Percentiles rank a stretch among this genome's conserved stretches.
These are phyloP conservation scores for Conticribra weissflogii DNA, from an alignment of 108 stramenopile species.

Conservation along the genomic window DNA sequence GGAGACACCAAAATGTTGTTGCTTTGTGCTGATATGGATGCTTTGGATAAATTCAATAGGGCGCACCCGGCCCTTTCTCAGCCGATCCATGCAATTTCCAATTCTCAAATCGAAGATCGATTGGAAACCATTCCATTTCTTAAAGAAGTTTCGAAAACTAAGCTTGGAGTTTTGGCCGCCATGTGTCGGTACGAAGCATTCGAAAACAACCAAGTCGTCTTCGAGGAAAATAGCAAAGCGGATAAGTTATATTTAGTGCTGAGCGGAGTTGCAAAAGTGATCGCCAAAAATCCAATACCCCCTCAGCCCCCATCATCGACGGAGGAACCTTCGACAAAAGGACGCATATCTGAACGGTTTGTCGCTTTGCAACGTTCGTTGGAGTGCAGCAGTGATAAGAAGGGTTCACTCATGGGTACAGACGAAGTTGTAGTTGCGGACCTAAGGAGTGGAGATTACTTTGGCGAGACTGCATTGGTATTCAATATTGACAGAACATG, in stretches of 20 bases:
- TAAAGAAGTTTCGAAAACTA: slow-evolving; percentile 35
- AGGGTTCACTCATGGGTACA: slow-evolving; percentile 8
- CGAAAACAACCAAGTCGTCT: slow-evolving; percentile 38
- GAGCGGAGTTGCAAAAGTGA: slow-evolving; percentile 45
- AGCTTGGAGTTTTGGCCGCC: slow-evolving; percentile 51
- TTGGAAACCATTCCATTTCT: slow-evolving; percentile 51
- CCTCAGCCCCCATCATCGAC: neutral
- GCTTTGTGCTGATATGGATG: slow-evolving; percentile 31
- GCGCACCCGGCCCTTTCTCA: slow-evolving; percentile 36
- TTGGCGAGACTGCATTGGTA: slow-evolving; percentile 67
- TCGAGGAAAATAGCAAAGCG: slow-evolving; percentile 54
- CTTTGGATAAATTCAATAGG: slow-evolving; percentile 38
- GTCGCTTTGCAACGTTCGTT: slow-evolving; percentile 44
- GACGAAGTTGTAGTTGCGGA: slow-evolving; percentile 40
- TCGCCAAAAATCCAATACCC: slow-evolving; percentile 26
- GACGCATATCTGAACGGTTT: slow-evolving; percentile 15
- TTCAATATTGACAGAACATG: slow-evolving; percentile 62
- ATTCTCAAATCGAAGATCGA: slow-evolving; percentile 43
- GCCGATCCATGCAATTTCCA: slow-evolving; percentile 33
- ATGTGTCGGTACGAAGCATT: slow-evolving; percentile 63
- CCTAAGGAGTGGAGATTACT: slow-evolving; percentile 58
- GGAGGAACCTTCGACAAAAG: neutral
- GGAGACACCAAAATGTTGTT: slow-evolving; percentile 29
- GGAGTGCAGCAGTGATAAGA: slow-evolving; percentile 36
- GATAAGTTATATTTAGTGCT: slow-evolving; percentile 61